A percentile compares a stretch with the other conserved stretches of the same genome.
Evolutionary conservation across 768 basidiomycete genomes (phyloP).

Genomic region (Agaricus blazei): DNA sequence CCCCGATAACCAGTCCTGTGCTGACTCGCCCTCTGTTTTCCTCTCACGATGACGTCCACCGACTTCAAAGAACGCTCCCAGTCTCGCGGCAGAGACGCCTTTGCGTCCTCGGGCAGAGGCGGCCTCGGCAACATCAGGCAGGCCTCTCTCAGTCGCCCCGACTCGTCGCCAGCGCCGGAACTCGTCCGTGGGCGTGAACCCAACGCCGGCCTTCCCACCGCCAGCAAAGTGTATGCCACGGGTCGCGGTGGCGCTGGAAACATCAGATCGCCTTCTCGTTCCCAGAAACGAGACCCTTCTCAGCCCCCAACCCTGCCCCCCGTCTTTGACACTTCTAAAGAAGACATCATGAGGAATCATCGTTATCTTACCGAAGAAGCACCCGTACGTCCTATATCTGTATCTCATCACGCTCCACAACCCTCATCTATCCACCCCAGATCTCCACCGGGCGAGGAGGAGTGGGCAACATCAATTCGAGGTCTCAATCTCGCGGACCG

Average conservation of each 20-base stretch:
- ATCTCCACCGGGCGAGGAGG: constrained; percentile 66
- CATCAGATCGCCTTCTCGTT: constrained; percentile 74
- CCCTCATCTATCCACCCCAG: constrained; percentile 16
- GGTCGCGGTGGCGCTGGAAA: constrained; percentile 87
- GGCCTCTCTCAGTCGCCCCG: constrained; percentile 37
- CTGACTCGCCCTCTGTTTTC: background rate
- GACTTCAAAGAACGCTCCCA: constrained; percentile 36
- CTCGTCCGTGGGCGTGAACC: constrained; percentile 64
- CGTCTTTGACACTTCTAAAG: constrained; percentile 29
- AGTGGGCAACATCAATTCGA: constrained; percentile 51
- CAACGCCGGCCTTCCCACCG: constrained; percentile 5
- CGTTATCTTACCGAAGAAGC: constrained; percentile 22
- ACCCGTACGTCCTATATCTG: constrained; percentile 25
- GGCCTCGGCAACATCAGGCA: constrained; percentile 64
- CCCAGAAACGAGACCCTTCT: constrained; percentile 19
- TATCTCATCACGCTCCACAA: background rate
- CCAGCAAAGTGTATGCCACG: constrained; percentile 40
- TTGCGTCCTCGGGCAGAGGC: constrained; percentile 58
- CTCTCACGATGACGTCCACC: background rate
- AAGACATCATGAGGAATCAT: constrained; percentile 34
- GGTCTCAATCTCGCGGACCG: constrained; percentile 49
- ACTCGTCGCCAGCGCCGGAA: constrained; percentile 43
- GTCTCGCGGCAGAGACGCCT: constrained; percentile 56
- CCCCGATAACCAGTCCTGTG: background rate
- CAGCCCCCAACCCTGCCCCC: constrained; percentile 17